Evolutionary conservation across 2,329 filamentous ascomycete genomes (phyloP).

Genomic region (Epichloe baconii): DNA sequence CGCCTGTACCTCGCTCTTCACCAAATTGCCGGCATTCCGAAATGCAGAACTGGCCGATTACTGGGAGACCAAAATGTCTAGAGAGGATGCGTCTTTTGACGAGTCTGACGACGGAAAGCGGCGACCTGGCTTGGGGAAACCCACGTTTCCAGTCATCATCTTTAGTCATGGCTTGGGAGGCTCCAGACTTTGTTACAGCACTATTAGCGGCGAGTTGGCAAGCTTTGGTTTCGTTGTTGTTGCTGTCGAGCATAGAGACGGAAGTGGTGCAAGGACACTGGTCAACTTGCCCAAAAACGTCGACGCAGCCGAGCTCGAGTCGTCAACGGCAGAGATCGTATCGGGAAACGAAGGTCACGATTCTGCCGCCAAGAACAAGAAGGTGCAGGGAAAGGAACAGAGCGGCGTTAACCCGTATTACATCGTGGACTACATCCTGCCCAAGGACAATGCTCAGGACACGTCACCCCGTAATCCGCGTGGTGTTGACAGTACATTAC

Average conservation of each 20-base stretch:
- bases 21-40: slow-evolving; percentile 49
- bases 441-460: slow-evolving; percentile 38
- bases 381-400: slow-evolving; percentile 16
- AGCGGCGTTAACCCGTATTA: slow-evolving; percentile 25
- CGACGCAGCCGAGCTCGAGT: slow-evolving; percentile 19
- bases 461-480: slow-evolving; percentile 41
- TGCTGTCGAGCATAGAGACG: slow-evolving; percentile 52
- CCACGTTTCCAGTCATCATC: slow-evolving; percentile 47
- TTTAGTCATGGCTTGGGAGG: slow-evolving; percentile 56
- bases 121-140: slow-evolving; percentile 18
- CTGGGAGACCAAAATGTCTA: slow-evolving; percentile 32
- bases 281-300: slow-evolving; percentile 39
- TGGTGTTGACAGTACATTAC: slow-evolving; percentile 46
- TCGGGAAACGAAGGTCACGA: slow-evolving; percentile 9
- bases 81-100: slow-evolving; percentile 21
- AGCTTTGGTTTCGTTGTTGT: slow-evolving; percentile 54
- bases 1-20: slow-evolving; percentile 45
- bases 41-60: slow-evolving; percentile 45
- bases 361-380: slow-evolving; percentile 19
- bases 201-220: slow-evolving; percentile 51
- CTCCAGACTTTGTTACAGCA: slow-evolving; percentile 48
- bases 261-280: slow-evolving; percentile 46
- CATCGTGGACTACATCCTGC: slow-evolving; percentile 49
- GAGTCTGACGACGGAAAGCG: slow-evolving; percentile 9
- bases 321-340: slow-evolving; percentile 15